Conservation (phyloP, 306 rosid genomes). For the Quercus berberidifolia region DNA sequence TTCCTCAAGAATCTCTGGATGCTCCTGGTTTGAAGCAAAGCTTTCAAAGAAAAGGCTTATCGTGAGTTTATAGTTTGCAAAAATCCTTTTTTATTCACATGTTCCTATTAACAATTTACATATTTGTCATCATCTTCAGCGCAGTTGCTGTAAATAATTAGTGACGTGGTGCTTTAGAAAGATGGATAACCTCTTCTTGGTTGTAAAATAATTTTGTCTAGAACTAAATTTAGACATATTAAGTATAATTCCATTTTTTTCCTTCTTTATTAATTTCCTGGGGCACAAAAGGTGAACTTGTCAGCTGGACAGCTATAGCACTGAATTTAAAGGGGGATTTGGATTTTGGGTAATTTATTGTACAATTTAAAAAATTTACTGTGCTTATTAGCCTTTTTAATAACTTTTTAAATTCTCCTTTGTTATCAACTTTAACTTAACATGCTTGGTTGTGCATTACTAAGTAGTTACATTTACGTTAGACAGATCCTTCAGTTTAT, state of each 20-base stretch:
- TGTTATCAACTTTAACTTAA: background rate
- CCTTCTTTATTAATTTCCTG: background rate
- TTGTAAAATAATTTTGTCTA: background rate
- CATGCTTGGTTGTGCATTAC: background rate
- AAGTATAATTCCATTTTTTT: background rate
- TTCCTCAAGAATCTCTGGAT: slow-evolving; percentile 77
- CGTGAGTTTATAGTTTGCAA: slow-evolving; percentile 54
- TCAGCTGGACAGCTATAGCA: background rate
- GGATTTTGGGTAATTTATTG: background rate
- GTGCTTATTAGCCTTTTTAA: background rate
- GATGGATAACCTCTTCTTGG: background rate
- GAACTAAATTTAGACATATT: too few relatives aligned
- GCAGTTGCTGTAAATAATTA: background rate
- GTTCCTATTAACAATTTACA: slow-evolving; percentile 12
- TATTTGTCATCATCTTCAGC: background rate
- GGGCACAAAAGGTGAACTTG: background rate
- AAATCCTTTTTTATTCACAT: slow-evolving; percentile 20
- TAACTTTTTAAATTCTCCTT: background rate
- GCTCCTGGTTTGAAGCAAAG: slow-evolving; percentile 74
- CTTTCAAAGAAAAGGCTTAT: slow-evolving; percentile 77
- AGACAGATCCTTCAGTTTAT: background rate
- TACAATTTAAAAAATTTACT: background rate
- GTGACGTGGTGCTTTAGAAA: background rate
- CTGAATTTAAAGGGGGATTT: background rate
- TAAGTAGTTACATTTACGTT: background rate